phyloP scores from a whole-genome alignment of 768 basidiomycete species.

The Boletus patriciae region DNA sequence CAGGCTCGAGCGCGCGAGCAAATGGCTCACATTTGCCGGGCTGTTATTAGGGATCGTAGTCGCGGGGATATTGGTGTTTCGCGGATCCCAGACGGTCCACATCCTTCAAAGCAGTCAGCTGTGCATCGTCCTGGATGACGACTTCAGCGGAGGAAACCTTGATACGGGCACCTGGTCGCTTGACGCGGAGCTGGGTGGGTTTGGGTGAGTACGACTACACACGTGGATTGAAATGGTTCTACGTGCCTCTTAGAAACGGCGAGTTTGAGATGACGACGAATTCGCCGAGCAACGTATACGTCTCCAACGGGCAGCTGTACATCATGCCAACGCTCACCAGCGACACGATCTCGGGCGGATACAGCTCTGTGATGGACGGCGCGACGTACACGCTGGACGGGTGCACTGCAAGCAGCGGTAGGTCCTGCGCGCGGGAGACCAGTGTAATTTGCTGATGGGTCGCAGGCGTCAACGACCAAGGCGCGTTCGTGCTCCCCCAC shows the following conservation, averaged over 20 bases:
- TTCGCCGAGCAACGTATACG: slow-evolving; percentile 40
- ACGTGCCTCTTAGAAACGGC: slow-evolving; percentile 37
- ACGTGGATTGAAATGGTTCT: not conserved
- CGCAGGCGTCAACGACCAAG: slow-evolving; percentile 18
- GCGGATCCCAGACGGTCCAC: slow-evolving; percentile 42
- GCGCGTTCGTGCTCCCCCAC: slow-evolving; percentile 22
- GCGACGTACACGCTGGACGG: slow-evolving; percentile 37
- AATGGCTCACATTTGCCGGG: slow-evolving; percentile 48
- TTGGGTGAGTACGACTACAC: slow-evolving; percentile 34
- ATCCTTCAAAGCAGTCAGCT: slow-evolving; percentile 37
- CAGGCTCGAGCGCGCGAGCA: slow-evolving; percentile 35
- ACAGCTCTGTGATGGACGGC: slow-evolving; percentile 41
- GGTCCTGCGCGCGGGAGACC: not conserved
- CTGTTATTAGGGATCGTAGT: slow-evolving; percentile 43
- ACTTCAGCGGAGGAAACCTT: slow-evolving; percentile 43
- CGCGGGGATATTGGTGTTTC: slow-evolving; percentile 46
- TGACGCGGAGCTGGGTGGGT: slow-evolving; percentile 56
- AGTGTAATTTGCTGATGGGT: not conserved
- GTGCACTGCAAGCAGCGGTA: slow-evolving; percentile 30
- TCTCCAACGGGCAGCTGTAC: slow-evolving; percentile 52
- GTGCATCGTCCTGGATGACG: slow-evolving; percentile 50
- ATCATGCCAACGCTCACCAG: slow-evolving; percentile 60
- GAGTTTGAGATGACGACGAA: slow-evolving; percentile 59
- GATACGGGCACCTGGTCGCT: slow-evolving; percentile 46
- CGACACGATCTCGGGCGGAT: slow-evolving; percentile 42